These are phyloP conservation scores for Lentinula edodes DNA, from an alignment of 768 basidiomycete species.

Conservation along the genomic window DNA sequence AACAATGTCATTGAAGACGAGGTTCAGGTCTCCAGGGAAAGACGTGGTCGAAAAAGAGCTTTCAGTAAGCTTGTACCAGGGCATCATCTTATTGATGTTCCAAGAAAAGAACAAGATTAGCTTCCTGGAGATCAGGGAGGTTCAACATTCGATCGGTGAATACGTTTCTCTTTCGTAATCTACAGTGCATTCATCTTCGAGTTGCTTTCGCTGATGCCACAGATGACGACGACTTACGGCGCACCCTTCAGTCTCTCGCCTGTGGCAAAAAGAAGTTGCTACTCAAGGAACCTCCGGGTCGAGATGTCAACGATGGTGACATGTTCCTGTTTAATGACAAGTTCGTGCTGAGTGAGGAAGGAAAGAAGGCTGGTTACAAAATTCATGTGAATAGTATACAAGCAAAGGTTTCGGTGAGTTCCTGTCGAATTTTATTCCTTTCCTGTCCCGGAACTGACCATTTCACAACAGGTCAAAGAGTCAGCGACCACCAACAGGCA, in stretches of 20 bases:
- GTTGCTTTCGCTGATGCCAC: conserved; percentile 10
- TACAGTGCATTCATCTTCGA: background rate
- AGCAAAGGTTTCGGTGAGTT: conserved; percentile 79
- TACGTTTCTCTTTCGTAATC: background rate
- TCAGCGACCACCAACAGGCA: conserved; percentile 72
- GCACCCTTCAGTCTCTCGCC: conserved; percentile 89
- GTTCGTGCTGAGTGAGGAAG: conserved; percentile 42
- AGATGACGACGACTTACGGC: conserved; percentile 71
- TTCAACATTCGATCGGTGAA: background rate
- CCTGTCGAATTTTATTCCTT: background rate
- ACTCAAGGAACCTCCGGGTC: conserved; percentile 70
- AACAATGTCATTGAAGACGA: conserved; percentile 68
- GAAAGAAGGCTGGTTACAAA: conserved; percentile 56
- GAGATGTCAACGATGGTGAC: conserved; percentile 73
- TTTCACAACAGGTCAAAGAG: conserved; percentile 77
- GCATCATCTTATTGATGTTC: conserved; percentile 81
- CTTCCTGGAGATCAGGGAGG: conserved; percentile 52
- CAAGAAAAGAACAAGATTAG: conserved; percentile 58
- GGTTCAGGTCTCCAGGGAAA: conserved; percentile 48
- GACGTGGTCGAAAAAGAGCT: conserved; percentile 62
- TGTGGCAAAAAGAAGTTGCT: conserved; percentile 88
- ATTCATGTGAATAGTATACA: conserved; percentile 97
- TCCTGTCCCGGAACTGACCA: too few relatives aligned
- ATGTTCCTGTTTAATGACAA: conserved; percentile 76
- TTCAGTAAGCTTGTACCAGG: conserved; percentile 87